A percentile compares a stretch with the other conserved stretches of the same genome.
These are phyloP conservation scores for Termitomyces sp. DNA, from an alignment of 768 basidiomycete genomes.

Conservation along the genomic window DNA sequence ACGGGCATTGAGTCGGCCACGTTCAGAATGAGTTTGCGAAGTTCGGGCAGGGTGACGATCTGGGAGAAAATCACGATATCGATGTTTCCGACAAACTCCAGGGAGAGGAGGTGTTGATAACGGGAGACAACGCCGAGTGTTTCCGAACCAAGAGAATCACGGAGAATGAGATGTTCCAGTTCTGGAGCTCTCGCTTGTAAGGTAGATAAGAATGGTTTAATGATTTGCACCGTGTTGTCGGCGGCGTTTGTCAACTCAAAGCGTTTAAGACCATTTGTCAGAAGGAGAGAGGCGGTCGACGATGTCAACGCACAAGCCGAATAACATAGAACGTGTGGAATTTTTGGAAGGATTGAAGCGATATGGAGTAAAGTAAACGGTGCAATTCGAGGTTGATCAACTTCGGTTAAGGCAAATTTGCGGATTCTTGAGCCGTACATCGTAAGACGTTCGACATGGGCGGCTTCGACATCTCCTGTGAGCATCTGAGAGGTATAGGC, in stretches of 20 bases:
- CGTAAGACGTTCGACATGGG: not conserved
- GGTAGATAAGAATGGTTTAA: not conserved
- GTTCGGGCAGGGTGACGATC: not conserved
- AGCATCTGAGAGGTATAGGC: not conserved
- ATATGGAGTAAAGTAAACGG: not conserved
- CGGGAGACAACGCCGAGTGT: not conserved
- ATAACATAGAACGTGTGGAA: not conserved
- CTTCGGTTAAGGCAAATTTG: not conserved
- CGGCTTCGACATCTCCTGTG: not conserved
- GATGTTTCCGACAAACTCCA: not conserved
- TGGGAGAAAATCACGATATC: not conserved
- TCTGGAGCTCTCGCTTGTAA: not conserved
- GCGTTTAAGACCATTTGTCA: not conserved
- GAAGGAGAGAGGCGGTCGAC: not conserved
- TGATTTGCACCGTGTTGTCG: not conserved
- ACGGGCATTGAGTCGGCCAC: not conserved
- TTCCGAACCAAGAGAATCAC: not conserved
- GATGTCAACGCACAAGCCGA: not conserved
- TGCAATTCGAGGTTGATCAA: not conserved
- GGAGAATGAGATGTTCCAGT: not conserved
- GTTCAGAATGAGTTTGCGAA: not conserved
- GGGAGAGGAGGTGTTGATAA: not conserved
- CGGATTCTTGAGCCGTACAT: not conserved
- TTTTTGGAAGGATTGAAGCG: not conserved
- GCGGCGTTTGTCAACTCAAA: not conserved